These are phyloP conservation scores for Blastobotrys persicus DNA, from an alignment of 1,139 yeast genomes.

Conservation along the genomic window DNA sequence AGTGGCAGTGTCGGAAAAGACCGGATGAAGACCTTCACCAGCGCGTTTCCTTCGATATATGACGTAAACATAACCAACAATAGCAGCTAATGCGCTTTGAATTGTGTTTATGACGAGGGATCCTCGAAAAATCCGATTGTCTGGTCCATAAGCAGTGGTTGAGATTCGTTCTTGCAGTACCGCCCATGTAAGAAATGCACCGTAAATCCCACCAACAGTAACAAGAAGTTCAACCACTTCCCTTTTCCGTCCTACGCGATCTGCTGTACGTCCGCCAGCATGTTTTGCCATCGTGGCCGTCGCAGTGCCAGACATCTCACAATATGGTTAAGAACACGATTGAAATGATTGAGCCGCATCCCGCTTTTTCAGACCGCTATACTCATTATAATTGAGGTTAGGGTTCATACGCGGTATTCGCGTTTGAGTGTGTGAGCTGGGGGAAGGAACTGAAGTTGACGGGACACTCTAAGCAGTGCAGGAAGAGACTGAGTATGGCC, in stretches of 20 bases:
- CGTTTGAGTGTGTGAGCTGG: not conserved
- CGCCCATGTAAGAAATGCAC: conserved; percentile 88
- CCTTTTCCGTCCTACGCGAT: not conserved
- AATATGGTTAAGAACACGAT: not conserved
- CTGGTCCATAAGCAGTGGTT: conserved; percentile 70
- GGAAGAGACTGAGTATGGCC: conserved; percentile 20
- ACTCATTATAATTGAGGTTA: not conserved
- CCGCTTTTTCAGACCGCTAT: not conserved
- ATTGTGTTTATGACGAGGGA: conserved; percentile 72
- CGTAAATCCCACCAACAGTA: conserved; percentile 74
- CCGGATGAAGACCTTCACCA: conserved; percentile 25
- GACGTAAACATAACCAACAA: conserved; percentile 65
- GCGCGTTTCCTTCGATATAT: conserved; percentile 36
- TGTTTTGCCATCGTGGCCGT: not conserved
- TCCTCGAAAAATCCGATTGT: conserved; percentile 58
- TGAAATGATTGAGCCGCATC: not conserved
- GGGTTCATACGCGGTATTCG: not conserved
- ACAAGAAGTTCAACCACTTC: conserved; percentile 38
- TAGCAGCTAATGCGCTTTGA: conserved; percentile 70
- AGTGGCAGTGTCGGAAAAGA: conserved; percentile 35
- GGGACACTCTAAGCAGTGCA: too few relatives aligned
- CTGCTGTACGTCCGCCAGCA: not conserved
- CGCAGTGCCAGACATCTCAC: not conserved
- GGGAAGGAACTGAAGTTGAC: too few relatives aligned
- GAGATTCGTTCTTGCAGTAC: conserved; percentile 84